phyloP scores from a whole-genome alignment of 352 stramenopile genomes.

The Globisporangium paddicum region DNA sequence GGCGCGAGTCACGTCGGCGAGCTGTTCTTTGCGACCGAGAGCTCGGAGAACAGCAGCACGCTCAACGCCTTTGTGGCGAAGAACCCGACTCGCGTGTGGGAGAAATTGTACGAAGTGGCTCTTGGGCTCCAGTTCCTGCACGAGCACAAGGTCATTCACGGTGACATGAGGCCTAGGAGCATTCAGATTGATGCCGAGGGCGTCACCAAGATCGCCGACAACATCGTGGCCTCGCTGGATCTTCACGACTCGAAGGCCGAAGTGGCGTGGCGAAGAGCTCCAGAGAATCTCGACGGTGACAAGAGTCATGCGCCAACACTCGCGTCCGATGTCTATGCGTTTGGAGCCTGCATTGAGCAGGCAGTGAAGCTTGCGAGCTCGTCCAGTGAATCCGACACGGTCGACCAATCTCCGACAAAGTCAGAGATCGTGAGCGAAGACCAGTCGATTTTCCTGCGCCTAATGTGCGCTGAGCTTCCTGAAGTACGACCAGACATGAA shows the following conservation, averaged over 20 bases:
- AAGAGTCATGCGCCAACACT: neutral
- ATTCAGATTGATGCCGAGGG: neutral
- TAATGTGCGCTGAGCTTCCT: conserved; percentile 2
- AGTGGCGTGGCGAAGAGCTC: neutral
- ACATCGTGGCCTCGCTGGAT: neutral
- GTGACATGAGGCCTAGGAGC: neutral
- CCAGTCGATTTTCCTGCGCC: neutral
- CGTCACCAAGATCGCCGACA: conserved; percentile 1
- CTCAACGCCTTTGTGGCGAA: neutral
- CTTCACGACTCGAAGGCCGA: neutral
- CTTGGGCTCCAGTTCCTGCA: conserved; percentile 5
- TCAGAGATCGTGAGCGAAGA: neutral
- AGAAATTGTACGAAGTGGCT: neutral
- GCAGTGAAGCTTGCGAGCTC: neutral
- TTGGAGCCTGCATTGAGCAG: conserved; percentile 1
- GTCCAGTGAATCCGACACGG: neutral
- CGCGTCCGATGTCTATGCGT: conserved; percentile 2
- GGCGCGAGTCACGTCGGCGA: conserved; percentile 7
- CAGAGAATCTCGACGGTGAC: neutral
- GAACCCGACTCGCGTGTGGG: neutral
- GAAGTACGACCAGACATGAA: neutral
- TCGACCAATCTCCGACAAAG: neutral
- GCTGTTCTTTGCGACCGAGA: conserved; percentile 2
- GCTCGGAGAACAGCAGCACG: neutral
- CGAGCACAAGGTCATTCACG: neutral